phyloP scores from a whole-genome alignment of 805 yeast genomes.

The Pichia kluyveri region DNA sequence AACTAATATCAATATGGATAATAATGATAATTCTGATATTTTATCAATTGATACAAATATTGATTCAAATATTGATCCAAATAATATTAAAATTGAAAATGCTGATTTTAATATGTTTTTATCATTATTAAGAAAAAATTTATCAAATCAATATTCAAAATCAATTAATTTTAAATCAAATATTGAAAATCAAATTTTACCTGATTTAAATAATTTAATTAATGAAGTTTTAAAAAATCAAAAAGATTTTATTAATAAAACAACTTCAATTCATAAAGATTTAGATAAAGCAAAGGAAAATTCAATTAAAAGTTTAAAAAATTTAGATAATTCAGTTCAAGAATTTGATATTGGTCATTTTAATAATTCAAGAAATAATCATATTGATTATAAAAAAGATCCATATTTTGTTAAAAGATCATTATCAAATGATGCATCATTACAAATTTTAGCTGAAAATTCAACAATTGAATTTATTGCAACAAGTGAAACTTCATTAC shows the following conservation, averaged over 20 bases:
- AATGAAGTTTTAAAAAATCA: slow-evolving; percentile 34
- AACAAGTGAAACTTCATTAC: slow-evolving; percentile 31
- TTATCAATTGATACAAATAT: neutral
- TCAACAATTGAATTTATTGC: slow-evolving; percentile 34
- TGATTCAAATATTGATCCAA: slow-evolving; percentile 2
- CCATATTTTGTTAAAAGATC: slow-evolving; percentile 37
- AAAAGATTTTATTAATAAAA: slow-evolving; percentile 29
- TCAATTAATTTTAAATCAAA: slow-evolving; percentile 31
- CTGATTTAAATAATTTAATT: slow-evolving; percentile 33
- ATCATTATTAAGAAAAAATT: slow-evolving; percentile 16
- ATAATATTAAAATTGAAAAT: neutral
- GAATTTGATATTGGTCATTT: slow-evolving; percentile 12
- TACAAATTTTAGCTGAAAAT: slow-evolving; percentile 39
- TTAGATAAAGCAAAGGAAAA: slow-evolving; percentile 28
- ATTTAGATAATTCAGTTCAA: slow-evolving; percentile 16
- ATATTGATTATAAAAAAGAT: slow-evolving; percentile 32
- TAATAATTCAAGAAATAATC: neutral
- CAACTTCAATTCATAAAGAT: slow-evolving; percentile 31
- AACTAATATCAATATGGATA: no score
- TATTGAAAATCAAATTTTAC: slow-evolving; percentile 30
- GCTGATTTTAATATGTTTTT: slow-evolving; percentile 23
- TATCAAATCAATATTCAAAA: slow-evolving; percentile 26
- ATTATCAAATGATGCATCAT: slow-evolving; percentile 28
- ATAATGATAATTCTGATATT: neutral
- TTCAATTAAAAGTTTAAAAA: slow-evolving; percentile 23